Percentiles rank a stretch among this genome's conserved stretches.
Evolutionary conservation across 2,329 filamentous ascomycete species (phyloP).

Genomic region (Plenodomus biglobosus): DNA sequence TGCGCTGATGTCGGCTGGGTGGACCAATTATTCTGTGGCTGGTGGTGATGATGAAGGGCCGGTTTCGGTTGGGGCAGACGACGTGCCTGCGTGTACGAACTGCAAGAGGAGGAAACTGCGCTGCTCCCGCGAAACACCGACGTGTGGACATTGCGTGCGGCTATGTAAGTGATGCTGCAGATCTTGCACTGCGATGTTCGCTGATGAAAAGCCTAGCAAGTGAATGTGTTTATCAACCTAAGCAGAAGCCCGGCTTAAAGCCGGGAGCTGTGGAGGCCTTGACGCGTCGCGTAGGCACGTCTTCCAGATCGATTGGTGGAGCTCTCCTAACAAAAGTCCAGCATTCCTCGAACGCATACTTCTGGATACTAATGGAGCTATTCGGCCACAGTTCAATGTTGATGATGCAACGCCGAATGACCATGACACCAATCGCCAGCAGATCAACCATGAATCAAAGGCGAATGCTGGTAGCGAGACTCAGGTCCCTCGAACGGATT

Average conservation of each 20-base stretch:
- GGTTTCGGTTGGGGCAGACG: conserved; percentile 24
- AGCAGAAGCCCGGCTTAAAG: conserved; percentile 40
- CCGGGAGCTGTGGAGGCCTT: conserved; percentile 39
- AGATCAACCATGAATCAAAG: background rate
- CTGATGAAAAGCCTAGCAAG: conserved; percentile 26
- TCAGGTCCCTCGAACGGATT: background rate
- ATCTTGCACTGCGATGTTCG: background rate
- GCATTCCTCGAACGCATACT: conserved; percentile 37
- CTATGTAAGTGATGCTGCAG: conserved; percentile 26
- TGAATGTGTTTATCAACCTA: conserved; percentile 35
- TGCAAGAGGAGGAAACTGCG: conserved; percentile 39
- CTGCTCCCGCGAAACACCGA: conserved; percentile 35
- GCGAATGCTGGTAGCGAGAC: background rate
- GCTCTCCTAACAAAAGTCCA: conserved; percentile 17
- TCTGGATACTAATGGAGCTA: conserved; percentile 29
- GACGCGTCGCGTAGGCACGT: conserved; percentile 36
- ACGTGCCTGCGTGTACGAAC: conserved; percentile 34
- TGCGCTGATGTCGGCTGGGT: conserved; percentile 36
- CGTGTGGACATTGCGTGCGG: conserved; percentile 38
- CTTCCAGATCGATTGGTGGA: background rate
- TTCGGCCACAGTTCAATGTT: conserved; percentile 24
- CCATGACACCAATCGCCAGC: background rate
- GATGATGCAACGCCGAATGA: conserved; percentile 1
- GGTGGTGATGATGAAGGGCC: conserved; percentile 29
- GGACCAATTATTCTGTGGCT: conserved; percentile 38